These are phyloP conservation scores for Agapanthus africanus DNA, from an alignment of 106 monocot species.

Conservation along the genomic window DNA sequence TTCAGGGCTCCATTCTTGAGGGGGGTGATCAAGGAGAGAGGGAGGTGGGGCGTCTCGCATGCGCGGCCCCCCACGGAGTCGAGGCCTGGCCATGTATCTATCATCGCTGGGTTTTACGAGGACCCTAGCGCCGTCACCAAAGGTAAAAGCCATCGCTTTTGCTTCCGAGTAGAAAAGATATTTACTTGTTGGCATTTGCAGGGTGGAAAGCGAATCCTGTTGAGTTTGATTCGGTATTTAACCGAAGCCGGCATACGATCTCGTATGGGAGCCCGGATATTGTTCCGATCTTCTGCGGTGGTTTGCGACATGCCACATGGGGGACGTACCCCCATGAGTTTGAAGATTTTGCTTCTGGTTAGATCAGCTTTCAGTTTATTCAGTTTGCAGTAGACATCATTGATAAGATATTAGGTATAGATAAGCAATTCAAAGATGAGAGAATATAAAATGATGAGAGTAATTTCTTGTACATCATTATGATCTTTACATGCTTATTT, in stretches of 20 bases:
- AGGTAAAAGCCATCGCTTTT: too few species aligned
- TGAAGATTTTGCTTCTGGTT: constrained; percentile 86
- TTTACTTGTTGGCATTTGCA: too few species aligned
- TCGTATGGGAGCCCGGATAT: constrained; percentile 96
- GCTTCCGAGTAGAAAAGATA: too few species aligned
- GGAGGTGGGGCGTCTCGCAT: constrained; percentile 87
- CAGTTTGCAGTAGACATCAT: too few species aligned
- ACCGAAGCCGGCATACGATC: constrained; percentile 69
- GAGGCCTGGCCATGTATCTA: constrained; percentile 75
- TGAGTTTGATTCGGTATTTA: constrained; percentile 97
- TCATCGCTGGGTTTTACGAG: constrained; percentile 94
- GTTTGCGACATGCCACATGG: constrained; percentile 70
- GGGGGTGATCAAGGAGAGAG: constrained; percentile 59
- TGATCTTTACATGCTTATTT: too few species aligned
- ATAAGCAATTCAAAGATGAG: too few species aligned
- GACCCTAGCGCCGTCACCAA: constrained; percentile 90
- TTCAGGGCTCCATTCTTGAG: constrained; percentile 77
- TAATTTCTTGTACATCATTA: too few species aligned
- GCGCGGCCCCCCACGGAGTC: constrained; percentile 94
- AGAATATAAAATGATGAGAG: too few species aligned
- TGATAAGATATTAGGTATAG: too few species aligned
- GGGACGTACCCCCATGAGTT: constrained; percentile 78
- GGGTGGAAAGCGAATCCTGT: constrained; percentile 97
- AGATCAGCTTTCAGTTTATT: too few species aligned
- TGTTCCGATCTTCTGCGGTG: constrained; percentile 82